Conservation (phyloP, 345 rosid species). For the Corymbia maculata region DNA sequence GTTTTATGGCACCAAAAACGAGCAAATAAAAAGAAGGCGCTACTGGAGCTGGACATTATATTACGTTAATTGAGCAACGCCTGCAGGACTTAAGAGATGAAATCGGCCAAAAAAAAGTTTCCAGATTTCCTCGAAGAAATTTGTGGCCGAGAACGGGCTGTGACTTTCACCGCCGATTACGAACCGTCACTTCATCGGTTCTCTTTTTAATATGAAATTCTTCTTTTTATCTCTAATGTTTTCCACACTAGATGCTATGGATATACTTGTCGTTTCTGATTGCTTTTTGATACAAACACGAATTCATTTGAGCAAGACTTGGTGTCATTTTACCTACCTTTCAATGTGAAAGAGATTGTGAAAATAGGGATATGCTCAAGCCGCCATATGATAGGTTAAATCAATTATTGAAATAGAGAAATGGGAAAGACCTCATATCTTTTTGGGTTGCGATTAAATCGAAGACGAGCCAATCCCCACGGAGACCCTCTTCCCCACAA, state of each 20-base stretch:
- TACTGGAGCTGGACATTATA: background rate
- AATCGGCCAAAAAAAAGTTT: background rate
- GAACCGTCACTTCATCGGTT: background rate
- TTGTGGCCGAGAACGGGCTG: background rate
- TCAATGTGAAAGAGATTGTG: background rate
- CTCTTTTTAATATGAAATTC: background rate
- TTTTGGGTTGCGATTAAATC: background rate
- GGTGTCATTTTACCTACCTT: background rate
- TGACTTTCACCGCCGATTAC: background rate
- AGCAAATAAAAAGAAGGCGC: background rate
- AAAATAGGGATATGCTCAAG: background rate
- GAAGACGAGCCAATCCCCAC: background rate
- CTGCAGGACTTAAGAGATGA: background rate
- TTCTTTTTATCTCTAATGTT: background rate
- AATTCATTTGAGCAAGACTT: background rate
- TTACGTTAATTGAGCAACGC: background rate
- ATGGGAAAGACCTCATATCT: background rate
- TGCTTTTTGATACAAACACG: background rate
- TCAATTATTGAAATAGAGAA: background rate
- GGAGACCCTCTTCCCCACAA: background rate
- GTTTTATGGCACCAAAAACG: background rate
- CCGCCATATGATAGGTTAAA: background rate
- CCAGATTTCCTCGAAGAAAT: background rate
- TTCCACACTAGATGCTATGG: background rate
- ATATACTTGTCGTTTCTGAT: background rate